Evolutionary conservation across 345 rosid species (phyloP).

Genomic region (Eutrema yunnanense): DNA sequence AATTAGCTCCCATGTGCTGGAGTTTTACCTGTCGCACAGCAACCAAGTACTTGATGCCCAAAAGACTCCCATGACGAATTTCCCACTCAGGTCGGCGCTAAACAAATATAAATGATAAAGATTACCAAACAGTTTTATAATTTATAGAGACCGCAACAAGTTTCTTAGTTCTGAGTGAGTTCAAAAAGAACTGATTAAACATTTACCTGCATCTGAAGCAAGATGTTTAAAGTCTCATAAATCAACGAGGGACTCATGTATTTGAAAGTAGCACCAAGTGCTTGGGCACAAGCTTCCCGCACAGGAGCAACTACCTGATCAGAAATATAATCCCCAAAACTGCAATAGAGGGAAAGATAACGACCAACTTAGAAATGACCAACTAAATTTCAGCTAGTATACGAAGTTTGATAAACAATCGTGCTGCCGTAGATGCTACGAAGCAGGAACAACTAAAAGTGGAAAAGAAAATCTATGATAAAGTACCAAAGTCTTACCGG

Average conservation of each 20-base stretch:
- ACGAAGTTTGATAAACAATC: neutral
- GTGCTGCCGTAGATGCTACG: neutral
- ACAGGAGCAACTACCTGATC: constrained; percentile 99
- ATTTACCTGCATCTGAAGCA: constrained; percentile 98
- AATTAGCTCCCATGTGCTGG: constrained; percentile 1
- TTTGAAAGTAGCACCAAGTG: constrained; percentile 92
- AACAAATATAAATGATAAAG: constrained; percentile 41
- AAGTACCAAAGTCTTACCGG: constrained; percentile 51
- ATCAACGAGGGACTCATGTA: constrained; percentile 82
- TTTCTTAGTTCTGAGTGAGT: constrained; percentile 7
- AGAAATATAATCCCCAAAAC: constrained; percentile 98
- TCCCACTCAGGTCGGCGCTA: constrained; percentile 99
- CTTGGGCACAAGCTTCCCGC: constrained; percentile 98
- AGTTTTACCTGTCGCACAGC: constrained; percentile 87
- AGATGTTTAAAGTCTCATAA: constrained; percentile 70
- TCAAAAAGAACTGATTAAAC: constrained; percentile 12
- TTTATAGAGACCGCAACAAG: neutral
- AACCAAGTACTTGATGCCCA: constrained; percentile 95
- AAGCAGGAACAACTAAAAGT: constrained; percentile 6
- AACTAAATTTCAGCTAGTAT: constrained; percentile 2
- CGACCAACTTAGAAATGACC: constrained; percentile 10
- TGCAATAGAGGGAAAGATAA: constrained; percentile 33
- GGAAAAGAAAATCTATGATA: neutral
- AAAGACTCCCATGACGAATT: constrained; percentile 99
- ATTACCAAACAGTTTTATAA: constrained; percentile 29